Evolutionary conservation across 768 basidiomycete species (phyloP).

Genomic region (Kwoniella sp.): DNA sequence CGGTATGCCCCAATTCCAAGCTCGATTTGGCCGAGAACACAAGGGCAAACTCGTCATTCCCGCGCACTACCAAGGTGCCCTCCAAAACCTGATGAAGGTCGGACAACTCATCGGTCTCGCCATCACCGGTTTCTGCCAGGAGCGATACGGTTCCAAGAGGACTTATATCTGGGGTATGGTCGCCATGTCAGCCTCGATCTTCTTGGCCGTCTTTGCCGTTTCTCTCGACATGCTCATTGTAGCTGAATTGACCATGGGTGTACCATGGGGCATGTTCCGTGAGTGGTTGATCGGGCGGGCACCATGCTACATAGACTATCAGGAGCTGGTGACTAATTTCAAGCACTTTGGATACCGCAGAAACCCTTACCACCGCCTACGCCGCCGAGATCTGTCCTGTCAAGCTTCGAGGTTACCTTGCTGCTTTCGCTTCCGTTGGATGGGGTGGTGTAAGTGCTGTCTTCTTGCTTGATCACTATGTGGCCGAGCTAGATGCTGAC

Average conservation of each 20-base stretch:
- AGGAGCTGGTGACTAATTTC: too few relatives aligned
- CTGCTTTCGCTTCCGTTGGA: slow-evolving; percentile 37
- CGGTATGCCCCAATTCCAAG: slow-evolving; percentile 29
- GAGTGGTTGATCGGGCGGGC: neutral
- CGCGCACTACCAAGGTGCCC: slow-evolving; percentile 50
- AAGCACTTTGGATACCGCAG: neutral
- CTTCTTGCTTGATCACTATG: neutral
- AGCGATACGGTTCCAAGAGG: slow-evolving; percentile 29
- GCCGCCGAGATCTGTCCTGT: slow-evolving; percentile 35
- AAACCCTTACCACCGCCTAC: slow-evolving; percentile 19
- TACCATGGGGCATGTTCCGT: slow-evolving; percentile 39
- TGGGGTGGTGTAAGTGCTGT: slow-evolving; percentile 28
- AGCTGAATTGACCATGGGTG: slow-evolving; percentile 35
- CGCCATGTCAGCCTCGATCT: slow-evolving; percentile 30
- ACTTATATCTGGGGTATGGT: slow-evolving; percentile 29
- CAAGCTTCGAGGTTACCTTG: slow-evolving; percentile 33
- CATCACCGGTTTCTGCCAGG: slow-evolving; percentile 6
- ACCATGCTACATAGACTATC: neutral
- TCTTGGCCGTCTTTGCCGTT: slow-evolving; percentile 28
- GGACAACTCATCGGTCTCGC: slow-evolving; percentile 23
- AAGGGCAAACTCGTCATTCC: slow-evolving; percentile 43
- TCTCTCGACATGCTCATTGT: slow-evolving; percentile 17
- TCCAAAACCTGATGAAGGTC: slow-evolving; percentile 44
- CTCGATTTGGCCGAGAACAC: slow-evolving; percentile 21
- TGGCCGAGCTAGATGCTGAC: neutral